These are phyloP conservation scores for Sclerotinia spermophila DNA, from an alignment of 2,329 filamentous ascomycete species.

Conservation along the genomic window DNA sequence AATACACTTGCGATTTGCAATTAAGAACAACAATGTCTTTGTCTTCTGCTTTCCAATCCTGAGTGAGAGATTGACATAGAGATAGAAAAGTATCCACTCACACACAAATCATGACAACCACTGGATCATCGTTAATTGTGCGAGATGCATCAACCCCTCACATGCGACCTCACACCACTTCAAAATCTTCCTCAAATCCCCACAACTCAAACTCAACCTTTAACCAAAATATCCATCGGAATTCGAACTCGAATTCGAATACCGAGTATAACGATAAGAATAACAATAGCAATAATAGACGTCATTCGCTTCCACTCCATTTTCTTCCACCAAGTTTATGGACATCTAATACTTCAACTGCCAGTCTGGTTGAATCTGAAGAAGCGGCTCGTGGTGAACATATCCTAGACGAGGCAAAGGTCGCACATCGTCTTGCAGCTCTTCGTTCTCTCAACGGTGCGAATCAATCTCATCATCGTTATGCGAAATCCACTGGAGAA, in stretches of 20 bases:
- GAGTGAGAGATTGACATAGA: not conserved
- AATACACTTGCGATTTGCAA: not conserved
- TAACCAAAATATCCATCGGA: not conserved
- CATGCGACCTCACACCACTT: slow-evolving; percentile 20
- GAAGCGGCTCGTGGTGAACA: slow-evolving; percentile 37
- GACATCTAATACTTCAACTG: slow-evolving; percentile 35
- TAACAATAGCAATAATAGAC: slow-evolving; percentile 22
- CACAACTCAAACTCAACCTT: not conserved
- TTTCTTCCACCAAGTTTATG: slow-evolving; percentile 35
- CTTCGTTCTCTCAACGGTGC: slow-evolving; percentile 53
- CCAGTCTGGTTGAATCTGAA: slow-evolving; percentile 36
- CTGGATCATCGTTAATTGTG: slow-evolving; percentile 6
- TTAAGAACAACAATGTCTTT: not conserved
- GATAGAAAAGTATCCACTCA: not conserved
- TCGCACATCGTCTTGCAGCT: slow-evolving; percentile 55
- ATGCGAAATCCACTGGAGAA: slow-evolving; percentile 54
- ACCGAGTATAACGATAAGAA: not conserved
- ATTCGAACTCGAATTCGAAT: not conserved
- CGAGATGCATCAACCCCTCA: slow-evolving; percentile 14
- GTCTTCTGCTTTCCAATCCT: slow-evolving; percentile 2
- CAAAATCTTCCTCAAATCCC: slow-evolving; percentile 1
- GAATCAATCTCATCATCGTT: slow-evolving; percentile 43
- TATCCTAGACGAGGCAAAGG: slow-evolving; percentile 51
- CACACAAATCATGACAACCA: slow-evolving; percentile 9
- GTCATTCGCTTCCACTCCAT: slow-evolving; percentile 36